phyloP scores from a whole-genome alignment of 805 yeast species.

The Ogataea saltuana region DNA sequence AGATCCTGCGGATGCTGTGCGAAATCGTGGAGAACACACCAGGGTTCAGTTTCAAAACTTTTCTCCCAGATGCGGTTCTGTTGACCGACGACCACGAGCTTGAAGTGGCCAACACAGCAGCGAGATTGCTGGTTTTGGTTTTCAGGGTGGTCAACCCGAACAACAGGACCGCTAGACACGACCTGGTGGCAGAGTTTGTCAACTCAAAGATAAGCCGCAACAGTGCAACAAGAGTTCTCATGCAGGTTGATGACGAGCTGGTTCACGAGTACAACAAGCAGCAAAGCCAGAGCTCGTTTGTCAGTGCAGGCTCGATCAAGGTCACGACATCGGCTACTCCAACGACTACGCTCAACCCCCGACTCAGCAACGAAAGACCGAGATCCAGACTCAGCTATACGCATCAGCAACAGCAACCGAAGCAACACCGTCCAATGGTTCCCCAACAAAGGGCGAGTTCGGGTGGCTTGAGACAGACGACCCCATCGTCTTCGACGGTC shows the following conservation, averaged over 20 bases:
- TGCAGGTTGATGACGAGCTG: constrained; percentile 33
- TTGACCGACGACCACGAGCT: constrained; percentile 22
- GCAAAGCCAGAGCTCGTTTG: constrained; percentile 23
- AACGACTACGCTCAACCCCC: not conserved
- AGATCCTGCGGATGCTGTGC: constrained; percentile 46
- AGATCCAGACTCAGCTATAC: constrained; percentile 14
- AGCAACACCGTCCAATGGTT: constrained; percentile 4
- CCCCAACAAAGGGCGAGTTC: constrained; percentile 6
- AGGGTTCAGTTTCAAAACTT: constrained; percentile 36
- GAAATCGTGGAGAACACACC: constrained; percentile 41
- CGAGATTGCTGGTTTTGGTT: constrained; percentile 37
- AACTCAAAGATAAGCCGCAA: constrained; percentile 33
- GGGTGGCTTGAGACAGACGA: constrained; percentile 2
- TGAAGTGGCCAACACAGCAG: constrained; percentile 21
- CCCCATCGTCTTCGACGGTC: not conserved
- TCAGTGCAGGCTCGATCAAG: constrained; percentile 32
- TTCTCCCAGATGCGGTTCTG: constrained; percentile 28
- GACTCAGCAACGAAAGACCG: constrained; percentile 13
- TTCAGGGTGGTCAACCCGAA: constrained; percentile 37
- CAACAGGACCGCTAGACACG: constrained; percentile 43
- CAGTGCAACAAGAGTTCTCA: constrained; percentile 29
- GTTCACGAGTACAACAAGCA: constrained; percentile 20
- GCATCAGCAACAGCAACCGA: constrained; percentile 5
- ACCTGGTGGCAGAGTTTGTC: constrained; percentile 44
- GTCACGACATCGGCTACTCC: constrained; percentile 23